Conservation (phyloP, 2,329 filamentous ascomycete species). For the Fusarium cicatricum region DNA sequence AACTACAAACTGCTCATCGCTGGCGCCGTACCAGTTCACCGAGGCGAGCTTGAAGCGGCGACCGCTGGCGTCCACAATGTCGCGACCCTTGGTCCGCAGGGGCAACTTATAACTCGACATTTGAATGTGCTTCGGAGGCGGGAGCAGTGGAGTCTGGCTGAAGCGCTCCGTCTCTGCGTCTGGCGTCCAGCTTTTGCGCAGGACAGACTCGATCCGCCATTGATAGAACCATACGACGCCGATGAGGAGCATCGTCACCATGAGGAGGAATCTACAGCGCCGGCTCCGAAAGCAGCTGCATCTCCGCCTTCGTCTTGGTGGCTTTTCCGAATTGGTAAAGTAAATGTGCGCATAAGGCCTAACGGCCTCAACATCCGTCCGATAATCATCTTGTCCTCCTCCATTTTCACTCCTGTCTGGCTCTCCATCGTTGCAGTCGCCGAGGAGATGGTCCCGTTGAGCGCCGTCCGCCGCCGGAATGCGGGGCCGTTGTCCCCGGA, state of each 20-base stretch:
- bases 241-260: constrained; percentile 42
- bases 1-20: constrained; percentile 70
- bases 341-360: constrained; percentile 10
- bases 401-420: background rate
- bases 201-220: constrained; percentile 55
- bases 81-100: constrained; percentile 65
- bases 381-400: background rate
- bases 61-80: constrained; percentile 66
- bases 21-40: constrained; percentile 77
- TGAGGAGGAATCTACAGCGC: constrained; percentile 48
- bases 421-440: constrained; percentile 29
- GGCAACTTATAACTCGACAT: constrained; percentile 63
- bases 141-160: constrained; percentile 56
- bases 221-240: constrained; percentile 50
- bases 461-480: constrained; percentile 7
- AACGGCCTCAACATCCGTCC: background rate
- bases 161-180: constrained; percentile 58
- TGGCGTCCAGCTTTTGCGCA: constrained; percentile 58
- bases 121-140: constrained; percentile 52
- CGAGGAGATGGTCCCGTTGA: constrained; percentile 30
- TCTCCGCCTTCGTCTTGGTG: constrained; percentile 10
- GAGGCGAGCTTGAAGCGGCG: constrained; percentile 69
- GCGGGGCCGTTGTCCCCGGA: constrained; percentile 27
- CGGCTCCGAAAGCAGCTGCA: constrained; percentile 21
- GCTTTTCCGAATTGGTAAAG: constrained; percentile 15